Conservation (phyloP, 129 eudicot species). For the Smallanthus sonchifolius region DNA sequence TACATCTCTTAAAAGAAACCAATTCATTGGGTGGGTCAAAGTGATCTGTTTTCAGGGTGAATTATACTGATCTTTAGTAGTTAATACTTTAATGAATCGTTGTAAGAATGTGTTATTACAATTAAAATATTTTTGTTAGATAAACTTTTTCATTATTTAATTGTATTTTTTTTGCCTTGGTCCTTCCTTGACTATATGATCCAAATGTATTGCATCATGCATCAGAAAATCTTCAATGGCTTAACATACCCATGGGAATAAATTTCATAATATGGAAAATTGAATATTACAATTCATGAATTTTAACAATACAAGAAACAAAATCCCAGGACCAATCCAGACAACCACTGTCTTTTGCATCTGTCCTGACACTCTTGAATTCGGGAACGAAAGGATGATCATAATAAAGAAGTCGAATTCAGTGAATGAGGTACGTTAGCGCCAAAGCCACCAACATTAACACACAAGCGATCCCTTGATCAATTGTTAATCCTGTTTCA, state of each 20-base stretch:
- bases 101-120: too few relatives aligned
- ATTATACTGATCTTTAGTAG: neutral
- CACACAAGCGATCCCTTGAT: constrained; percentile 71
- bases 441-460: constrained; percentile 70
- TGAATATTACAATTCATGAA: neutral
- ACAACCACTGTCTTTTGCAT: neutral
- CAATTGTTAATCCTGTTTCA: constrained; percentile 57
- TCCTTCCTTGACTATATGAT: too few relatives aligned
- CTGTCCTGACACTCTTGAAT: constrained; percentile 1
- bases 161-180: too few relatives aligned
- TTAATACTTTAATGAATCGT: too few relatives aligned
- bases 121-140: too few relatives aligned
- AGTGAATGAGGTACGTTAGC: constrained; percentile 71
- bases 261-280: neutral
- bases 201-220: too few relatives aligned
- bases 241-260: too few relatives aligned
- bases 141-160: too few relatives aligned
- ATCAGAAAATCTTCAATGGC: too few relatives aligned
- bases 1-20: neutral
- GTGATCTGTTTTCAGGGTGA: neutral
- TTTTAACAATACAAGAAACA: constrained; percentile 14
- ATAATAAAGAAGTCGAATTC: neutral
- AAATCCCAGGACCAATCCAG: neutral
- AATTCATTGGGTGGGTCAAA: neutral
- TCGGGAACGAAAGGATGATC: constrained; percentile 11